Evolutionary conservation across 805 yeast species (phyloP).

Genomic region (Schizosaccharomyces lindneri): DNA sequence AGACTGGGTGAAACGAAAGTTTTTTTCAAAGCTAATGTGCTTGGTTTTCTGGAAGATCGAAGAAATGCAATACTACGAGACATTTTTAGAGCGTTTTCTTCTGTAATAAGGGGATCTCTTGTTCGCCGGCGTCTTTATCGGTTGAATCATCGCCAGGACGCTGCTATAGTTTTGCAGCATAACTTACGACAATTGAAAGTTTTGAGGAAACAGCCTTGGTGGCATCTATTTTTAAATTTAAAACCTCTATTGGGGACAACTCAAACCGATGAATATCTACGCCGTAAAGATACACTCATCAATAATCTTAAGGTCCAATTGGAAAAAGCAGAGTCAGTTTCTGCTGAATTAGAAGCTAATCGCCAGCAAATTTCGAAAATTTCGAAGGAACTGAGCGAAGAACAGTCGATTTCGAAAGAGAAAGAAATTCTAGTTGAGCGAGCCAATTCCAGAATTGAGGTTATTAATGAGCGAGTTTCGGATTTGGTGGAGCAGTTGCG

Average conservation of each 20-base stretch:
- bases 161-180: slow-evolving; percentile 41
- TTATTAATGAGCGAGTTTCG: not conserved
- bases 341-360: not conserved
- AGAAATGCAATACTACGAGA: not conserved
- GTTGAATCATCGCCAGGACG: slow-evolving; percentile 25
- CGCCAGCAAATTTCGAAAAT: not conserved
- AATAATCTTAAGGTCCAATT: slow-evolving; percentile 13
- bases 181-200: slow-evolving; percentile 31
- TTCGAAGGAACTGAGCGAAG: not conserved
- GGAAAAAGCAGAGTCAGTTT: not conserved
- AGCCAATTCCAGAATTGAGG: not conserved
- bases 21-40: slow-evolving; percentile 51
- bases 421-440: not conserved
- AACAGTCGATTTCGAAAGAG: not conserved
- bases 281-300: slow-evolving; percentile 11
- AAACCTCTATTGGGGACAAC: slow-evolving; percentile 47
- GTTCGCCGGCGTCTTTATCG: not conserved
- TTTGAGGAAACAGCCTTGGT: slow-evolving; percentile 46
- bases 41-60: slow-evolving; percentile 43
- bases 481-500: not conserved
- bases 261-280: slow-evolving; percentile 5
- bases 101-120: not conserved
- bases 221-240: slow-evolving; percentile 38
- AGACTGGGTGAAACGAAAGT: slow-evolving; percentile 49
- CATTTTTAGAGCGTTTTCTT: not conserved